Base-by-base conservation (phyloP, 2,329 filamentous ascomycete genomes). In the Dactylonectria estremocensis region DNA sequence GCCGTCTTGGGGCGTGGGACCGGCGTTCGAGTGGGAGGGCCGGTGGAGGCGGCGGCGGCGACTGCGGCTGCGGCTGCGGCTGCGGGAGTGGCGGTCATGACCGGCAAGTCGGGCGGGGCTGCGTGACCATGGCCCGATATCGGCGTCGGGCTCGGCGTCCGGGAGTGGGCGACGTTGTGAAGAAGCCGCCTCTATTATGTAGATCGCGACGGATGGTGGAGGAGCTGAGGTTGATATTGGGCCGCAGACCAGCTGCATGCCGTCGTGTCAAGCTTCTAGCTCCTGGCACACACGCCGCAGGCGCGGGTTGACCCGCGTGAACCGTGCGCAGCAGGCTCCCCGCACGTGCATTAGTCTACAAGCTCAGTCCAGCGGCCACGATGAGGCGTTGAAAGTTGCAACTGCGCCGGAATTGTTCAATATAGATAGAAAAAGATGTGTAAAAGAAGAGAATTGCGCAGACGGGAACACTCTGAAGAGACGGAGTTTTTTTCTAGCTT, bases 11-110 rank as follows among this genome's bases (percentile, higher is more conserved):
- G 67, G 28, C 69, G 73, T 65, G 74, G 72, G 69, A 68, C 71
- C 50, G 72, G 66, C 18, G 67, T 57, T 58, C 73, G 70, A 24
- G 57, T 61, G 68, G 70, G 72, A 71, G 66, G 61, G 56, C 35
- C n/a, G 52, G 40, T 48, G 60, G 49, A n/a, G 46, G 67, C 56
- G 68, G 64, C 53, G 54, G 71, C 54, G 46, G 67, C 56, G 68
- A 61, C 53, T 54, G 71, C 54, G 69, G 72, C 68, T 59, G 69
- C 71, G 60, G 70, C 61, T 53, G 68, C 37, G 58, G 68, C 57
- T 43, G 71, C 35, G 60, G 58, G 61, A 65, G 50, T 37, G 55
- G 76, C 72, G 66, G 74, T 76, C 78, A 80, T 80, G 76, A 67
- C 74, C 76, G 74, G 63, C 58, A 65, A 53, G 60, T 52, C 67